These are phyloP conservation scores for Coprinopsis cinerea DNA, from an alignment of 768 basidiomycete species.

Conservation along the genomic window DNA sequence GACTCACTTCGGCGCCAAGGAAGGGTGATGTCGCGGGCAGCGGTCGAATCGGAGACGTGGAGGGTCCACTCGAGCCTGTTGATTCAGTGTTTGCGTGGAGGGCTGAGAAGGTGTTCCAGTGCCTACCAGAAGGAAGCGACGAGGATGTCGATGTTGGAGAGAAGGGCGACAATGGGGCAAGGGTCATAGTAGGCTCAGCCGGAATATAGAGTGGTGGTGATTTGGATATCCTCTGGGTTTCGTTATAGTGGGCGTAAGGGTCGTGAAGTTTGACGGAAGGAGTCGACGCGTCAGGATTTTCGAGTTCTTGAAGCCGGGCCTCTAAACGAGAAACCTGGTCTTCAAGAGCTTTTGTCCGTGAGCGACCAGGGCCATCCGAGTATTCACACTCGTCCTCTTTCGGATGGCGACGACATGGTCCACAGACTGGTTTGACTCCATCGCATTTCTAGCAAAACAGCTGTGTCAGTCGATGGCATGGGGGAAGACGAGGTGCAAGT, in stretches of 20 bases:
- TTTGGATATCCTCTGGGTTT: constrained; percentile 26
- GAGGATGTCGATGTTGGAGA: constrained; percentile 40
- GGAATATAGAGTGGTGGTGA: constrained; percentile 28
- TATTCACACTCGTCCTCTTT: constrained; percentile 70
- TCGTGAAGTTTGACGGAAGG: constrained; percentile 46
- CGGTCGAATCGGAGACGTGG: constrained; percentile 31
- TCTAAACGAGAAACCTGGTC: constrained; percentile 52
- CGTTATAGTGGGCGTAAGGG: constrained; percentile 37
- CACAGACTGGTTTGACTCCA: constrained; percentile 56
- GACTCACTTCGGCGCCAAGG: constrained; percentile 34
- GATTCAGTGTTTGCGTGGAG: constrained; percentile 34
- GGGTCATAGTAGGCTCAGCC: constrained; percentile 21
- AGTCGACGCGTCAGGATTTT: constrained; percentile 42
- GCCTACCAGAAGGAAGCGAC: constrained; percentile 43
- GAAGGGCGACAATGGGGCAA: constrained; percentile 33
- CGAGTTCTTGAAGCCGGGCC: constrained; percentile 51
- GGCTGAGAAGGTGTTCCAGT: constrained; percentile 31
- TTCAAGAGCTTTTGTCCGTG: constrained; percentile 54
- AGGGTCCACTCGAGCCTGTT: constrained; percentile 39
- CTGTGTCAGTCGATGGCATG: not conserved
- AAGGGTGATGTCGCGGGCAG: constrained; percentile 28
- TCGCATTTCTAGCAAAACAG: constrained; percentile 49
- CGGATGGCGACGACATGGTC: constrained; percentile 53
- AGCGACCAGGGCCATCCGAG: constrained; percentile 54
- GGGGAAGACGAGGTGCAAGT: not conserved